Evolutionary conservation across 2,329 filamentous ascomycete genomes (phyloP).

Genomic region (Diaporthe citri): DNA sequence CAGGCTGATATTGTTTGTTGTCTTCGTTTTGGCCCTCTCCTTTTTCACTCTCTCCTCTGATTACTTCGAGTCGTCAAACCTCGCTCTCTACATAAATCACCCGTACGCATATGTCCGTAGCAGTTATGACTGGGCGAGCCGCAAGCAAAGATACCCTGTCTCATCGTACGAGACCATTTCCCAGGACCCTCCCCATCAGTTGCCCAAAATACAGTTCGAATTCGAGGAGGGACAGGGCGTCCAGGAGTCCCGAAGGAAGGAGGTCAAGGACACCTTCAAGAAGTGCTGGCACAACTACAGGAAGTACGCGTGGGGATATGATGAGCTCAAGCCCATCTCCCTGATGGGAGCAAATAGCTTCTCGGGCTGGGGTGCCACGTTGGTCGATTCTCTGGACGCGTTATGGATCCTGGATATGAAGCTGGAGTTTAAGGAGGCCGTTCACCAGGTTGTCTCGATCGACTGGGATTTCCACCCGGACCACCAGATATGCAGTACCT

Average conservation of each 20-base stretch:
- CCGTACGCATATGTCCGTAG: constrained; percentile 44
- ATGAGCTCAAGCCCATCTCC: constrained; percentile 66
- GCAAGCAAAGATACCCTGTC: constrained; percentile 43
- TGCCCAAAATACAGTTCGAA: constrained; percentile 59
- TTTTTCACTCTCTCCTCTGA: constrained; percentile 39
- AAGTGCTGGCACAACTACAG: constrained; percentile 67
- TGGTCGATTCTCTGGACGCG: constrained; percentile 71
- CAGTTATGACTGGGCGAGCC: constrained; percentile 48
- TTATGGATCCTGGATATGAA: constrained; percentile 71
- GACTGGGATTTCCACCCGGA: constrained; percentile 62
- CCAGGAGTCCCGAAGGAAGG: constrained; percentile 51
- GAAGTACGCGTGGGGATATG: constrained; percentile 66
- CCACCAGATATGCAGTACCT: constrained; percentile 63
- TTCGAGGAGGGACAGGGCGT: constrained; percentile 47
- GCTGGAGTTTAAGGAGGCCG: constrained; percentile 66
- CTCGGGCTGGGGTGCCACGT: constrained; percentile 68
- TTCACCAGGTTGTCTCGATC: constrained; percentile 63
- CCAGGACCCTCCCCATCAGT: constrained; percentile 47
- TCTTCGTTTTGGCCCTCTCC: constrained; percentile 38
- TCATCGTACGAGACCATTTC: constrained; percentile 48
- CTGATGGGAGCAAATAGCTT: constrained; percentile 61
- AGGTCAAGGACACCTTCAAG: constrained; percentile 55
- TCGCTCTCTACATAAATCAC: constrained; percentile 20
- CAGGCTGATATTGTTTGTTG: constrained; percentile 30
- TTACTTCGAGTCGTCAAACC: constrained; percentile 41